Evolutionary conservation across 345 rosid genomes (phyloP), one percentile per base, ranked within the genome.

Genomic region (Odontarrhena argentea): DNA sequence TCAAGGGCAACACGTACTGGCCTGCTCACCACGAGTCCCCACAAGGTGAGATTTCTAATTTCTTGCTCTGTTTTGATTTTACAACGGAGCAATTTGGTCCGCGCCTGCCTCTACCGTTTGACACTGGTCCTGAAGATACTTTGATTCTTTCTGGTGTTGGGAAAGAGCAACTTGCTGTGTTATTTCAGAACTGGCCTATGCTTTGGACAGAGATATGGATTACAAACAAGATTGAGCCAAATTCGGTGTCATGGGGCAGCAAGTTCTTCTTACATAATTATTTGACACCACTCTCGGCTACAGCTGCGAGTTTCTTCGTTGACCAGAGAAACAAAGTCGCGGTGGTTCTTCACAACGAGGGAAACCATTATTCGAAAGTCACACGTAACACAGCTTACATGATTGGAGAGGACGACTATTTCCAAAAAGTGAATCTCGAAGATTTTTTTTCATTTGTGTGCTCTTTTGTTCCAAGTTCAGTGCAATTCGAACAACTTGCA

Each of bases 391-490:
- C 15, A 15, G 10, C 65, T 32, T 32, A 60, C 7, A 45, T 60
- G 10, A n/a, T 30, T 44, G 42, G 53, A 44, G 65, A 30, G 1
- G 1, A 45, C 32, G 43, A 6, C 15, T 32, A 30, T 12, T 3
- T 0, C 7, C 30, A 60, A 60, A 10, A 15, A 32, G 28, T 45
- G 14, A 42, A 45, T 60, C 42, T 44, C 9, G 42, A 42, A 15
- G 30, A n/a, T 42, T 8, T 1, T 9, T 30, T 45, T 60, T 30
- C 53, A 15, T 8, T 5, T 60, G 42, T 32, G 7, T 60, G 30
- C 53, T 60, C 65, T 15, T 60, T 26, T 45, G 52, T 32, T 45
- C 53, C 65, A 60, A 60, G 65, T 32, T 30, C 11, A 14, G 65
- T 45, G 53, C 65, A 60, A 60, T 14, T 61, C 34, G 13, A 61